Evolutionary conservation across 2,329 filamentous ascomycete species (phyloP).

Genomic region (Tolypocladium album): DNA sequence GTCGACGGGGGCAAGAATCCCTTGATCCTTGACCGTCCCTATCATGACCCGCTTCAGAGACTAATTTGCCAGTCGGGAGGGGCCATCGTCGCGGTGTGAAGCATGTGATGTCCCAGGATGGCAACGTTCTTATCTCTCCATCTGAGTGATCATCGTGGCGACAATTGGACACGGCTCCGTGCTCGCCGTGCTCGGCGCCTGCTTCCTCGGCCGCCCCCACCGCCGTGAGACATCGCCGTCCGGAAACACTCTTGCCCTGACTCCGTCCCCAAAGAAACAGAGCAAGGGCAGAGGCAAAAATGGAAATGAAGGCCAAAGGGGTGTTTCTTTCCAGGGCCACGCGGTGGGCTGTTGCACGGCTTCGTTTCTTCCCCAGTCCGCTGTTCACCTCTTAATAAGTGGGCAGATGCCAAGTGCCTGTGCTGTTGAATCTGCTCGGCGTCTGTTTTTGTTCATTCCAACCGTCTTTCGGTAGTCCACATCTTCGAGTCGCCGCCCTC

Average conservation of each 20-base stretch:
- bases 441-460: background rate
- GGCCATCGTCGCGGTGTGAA: background rate
- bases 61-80: background rate
- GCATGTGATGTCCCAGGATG: conserved; percentile 1
- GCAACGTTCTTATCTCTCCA: background rate
- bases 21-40: background rate
- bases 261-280: background rate
- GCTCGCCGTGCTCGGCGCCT: background rate
- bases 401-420: background rate
- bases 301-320: background rate
- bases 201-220: background rate
- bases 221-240: background rate
- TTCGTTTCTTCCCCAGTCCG: background rate
- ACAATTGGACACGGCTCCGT: background rate
- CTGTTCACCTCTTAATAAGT: background rate
- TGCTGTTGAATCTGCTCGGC: background rate
- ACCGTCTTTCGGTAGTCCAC: too few species aligned
- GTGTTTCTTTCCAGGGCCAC: background rate
- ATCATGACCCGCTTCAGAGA: background rate
- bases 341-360: background rate
- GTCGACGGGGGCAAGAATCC: background rate
- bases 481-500: background rate
- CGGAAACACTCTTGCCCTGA: background rate
- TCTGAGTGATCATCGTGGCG: background rate
- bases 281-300: background rate